phyloP scores from a whole-genome alignment of 768 basidiomycete genomes.

The Jaapia argillacea region DNA sequence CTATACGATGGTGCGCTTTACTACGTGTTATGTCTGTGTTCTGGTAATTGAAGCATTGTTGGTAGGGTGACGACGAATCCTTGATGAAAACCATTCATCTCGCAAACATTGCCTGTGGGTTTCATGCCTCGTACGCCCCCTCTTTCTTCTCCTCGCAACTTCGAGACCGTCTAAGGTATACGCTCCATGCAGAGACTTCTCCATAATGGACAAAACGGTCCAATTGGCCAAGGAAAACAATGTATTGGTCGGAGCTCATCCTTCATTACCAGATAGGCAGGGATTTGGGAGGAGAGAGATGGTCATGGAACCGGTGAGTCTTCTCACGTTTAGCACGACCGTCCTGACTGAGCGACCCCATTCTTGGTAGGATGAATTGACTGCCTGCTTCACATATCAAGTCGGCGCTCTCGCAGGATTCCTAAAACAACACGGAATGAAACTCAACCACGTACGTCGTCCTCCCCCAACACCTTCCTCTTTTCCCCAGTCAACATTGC shows the following conservation, averaged over 20 bases:
- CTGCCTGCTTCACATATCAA: constrained; percentile 52
- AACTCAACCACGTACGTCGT: constrained; percentile 42
- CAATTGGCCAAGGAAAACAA: constrained; percentile 41
- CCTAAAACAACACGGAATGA: constrained; percentile 39
- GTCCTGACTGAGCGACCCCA: not conserved
- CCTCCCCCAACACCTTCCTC: not conserved
- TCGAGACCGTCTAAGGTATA: not conserved
- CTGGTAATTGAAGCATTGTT: not conserved
- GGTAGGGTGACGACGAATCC: constrained; percentile 38
- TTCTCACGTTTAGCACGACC: not conserved
- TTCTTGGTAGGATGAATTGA: constrained; percentile 37
- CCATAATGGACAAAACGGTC: constrained; percentile 57
- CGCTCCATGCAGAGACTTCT: constrained; percentile 37
- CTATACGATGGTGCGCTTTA: constrained; percentile 30
- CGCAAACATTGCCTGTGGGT: constrained; percentile 32
- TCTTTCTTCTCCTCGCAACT: not conserved
- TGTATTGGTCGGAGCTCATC: constrained; percentile 59
- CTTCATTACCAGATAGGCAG: constrained; percentile 51
- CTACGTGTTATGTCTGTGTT: not conserved
- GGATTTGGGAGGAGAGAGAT: constrained; percentile 62
- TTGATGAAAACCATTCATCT: constrained; percentile 49
- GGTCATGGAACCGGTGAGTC: constrained; percentile 44
- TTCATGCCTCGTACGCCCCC: not conserved
- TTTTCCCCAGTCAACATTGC: not conserved
- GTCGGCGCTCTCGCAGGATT: constrained; percentile 57